These are phyloP conservation scores for Acarospora socialis DNA, from an alignment of 2,329 filamentous ascomycete species.

Conservation along the genomic window DNA sequence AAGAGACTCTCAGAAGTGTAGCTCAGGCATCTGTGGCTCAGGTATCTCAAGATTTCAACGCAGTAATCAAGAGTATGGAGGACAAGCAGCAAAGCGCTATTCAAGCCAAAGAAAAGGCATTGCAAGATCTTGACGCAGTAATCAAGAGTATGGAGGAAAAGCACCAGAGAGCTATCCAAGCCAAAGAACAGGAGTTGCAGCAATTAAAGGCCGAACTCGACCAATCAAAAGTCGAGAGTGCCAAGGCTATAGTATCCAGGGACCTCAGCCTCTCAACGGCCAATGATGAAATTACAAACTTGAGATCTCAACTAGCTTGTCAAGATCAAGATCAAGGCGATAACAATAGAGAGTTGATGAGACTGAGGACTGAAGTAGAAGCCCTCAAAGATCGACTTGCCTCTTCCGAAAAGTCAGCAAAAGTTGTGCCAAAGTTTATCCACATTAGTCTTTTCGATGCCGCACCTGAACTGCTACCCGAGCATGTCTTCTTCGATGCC, in stretches of 20 bases:
- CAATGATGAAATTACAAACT: neutral
- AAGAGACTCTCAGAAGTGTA: too few relatives aligned
- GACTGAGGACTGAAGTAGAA: neutral
- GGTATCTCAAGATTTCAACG: too few relatives aligned
- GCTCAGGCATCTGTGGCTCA: too few relatives aligned
- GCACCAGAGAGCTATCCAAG: neutral
- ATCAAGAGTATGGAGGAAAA: neutral
- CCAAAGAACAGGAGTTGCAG: neutral
- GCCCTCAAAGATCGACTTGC: conserved; percentile 1
- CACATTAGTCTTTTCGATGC: neutral
- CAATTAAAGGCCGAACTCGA: neutral
- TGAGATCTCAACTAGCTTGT: neutral
- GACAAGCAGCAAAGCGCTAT: too few relatives aligned
- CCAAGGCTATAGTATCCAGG: too few relatives aligned
- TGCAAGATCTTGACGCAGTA: neutral
- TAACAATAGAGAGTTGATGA: neutral
- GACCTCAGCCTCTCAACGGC: too few relatives aligned
- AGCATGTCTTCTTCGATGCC: neutral
- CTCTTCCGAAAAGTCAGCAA: neutral
- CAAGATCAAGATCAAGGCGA: too few relatives aligned
- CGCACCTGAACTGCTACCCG: neutral
- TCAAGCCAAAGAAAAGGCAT: neutral
- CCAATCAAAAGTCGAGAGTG: neutral
- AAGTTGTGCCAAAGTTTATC: neutral
- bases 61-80: too few relatives aligned